Evolutionary conservation across 371 early-diverging fungal genomes (phyloP).

Genomic region (Mucor piriformis): DNA sequence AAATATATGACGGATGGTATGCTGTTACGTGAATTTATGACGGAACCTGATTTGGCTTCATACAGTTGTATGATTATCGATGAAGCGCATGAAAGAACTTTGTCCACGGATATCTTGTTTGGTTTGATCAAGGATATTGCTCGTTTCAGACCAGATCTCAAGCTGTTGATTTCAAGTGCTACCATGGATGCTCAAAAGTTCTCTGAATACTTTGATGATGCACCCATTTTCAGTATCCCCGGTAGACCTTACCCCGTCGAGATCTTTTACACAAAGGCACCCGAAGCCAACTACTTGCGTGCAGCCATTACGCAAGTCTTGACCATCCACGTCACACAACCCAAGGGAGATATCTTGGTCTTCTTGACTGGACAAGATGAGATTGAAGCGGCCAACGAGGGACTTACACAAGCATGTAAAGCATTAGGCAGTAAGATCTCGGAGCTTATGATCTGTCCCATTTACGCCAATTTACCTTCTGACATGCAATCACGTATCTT

Average conservation of each 20-base stretch:
- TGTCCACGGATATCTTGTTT: constrained; percentile 98
- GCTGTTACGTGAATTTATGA: constrained; percentile 97
- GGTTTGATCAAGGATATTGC: constrained; percentile 97
- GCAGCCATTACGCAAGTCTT: constrained; percentile 95
- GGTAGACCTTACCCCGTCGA: constrained; percentile 95
- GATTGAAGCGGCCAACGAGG: constrained; percentile 93
- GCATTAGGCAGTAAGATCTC: constrained; percentile 88
- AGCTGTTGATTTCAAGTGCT: constrained; percentile 98
- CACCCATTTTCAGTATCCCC: constrained; percentile 94
- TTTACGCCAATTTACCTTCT: constrained; percentile 93
- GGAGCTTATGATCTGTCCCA: constrained; percentile 93
- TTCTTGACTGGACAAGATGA: constrained; percentile 99
- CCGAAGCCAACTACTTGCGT: constrained; percentile 96
- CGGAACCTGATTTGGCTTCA: constrained; percentile 91
- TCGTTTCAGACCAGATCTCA: constrained; percentile 91
- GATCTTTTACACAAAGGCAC: constrained; percentile 93
- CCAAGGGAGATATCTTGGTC: constrained; percentile 94
- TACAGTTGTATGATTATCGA: constrained; percentile 97
- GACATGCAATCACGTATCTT: constrained; percentile 96
- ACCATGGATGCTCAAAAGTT: constrained; percentile 98
- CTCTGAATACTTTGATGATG: constrained; percentile 92
- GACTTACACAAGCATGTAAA: constrained; percentile 76
- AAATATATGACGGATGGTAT: constrained; percentile 99
- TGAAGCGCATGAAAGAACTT: constrained; percentile 99
- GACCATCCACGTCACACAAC: constrained; percentile 93